Evolutionary conservation across 148 eudicot genomes (phyloP).

Genomic region (Limonium bicolor): DNA sequence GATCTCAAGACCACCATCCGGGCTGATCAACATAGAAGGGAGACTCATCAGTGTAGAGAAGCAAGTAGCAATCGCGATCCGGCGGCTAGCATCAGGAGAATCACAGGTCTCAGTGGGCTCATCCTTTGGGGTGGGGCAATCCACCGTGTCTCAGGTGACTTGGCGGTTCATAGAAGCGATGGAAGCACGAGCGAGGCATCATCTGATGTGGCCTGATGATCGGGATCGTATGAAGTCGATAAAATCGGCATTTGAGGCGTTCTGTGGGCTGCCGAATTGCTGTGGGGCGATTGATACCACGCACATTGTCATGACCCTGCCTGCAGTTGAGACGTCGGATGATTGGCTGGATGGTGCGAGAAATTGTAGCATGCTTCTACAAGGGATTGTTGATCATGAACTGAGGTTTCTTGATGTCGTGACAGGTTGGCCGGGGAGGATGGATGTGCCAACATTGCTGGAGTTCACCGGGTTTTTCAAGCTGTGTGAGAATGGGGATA

Average conservation of each 20-base stretch:
- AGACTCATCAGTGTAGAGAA: constrained; percentile 96
- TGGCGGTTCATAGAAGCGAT: constrained; percentile 88
- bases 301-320: constrained; percentile 83
- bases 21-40: constrained; percentile 94
- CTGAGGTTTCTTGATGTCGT: constrained; percentile 84
- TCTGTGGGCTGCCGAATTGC: constrained; percentile 70
- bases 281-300: constrained; percentile 89
- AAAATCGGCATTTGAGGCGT: constrained; percentile 43
- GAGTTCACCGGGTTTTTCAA: constrained; percentile 70
- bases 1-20: constrained; percentile 94
- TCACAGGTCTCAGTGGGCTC: constrained; percentile 92
- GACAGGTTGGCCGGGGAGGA: constrained; percentile 97
- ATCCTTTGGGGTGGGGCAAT: constrained; percentile 96
- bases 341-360: constrained; percentile 84
- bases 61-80: constrained; percentile 89
- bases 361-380: constrained; percentile 83
- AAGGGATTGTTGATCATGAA: constrained; percentile 74
- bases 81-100: constrained; percentile 92
- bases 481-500: constrained; percentile 54
- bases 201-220: constrained; percentile 77
- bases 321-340: constrained; percentile 84
- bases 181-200: constrained; percentile 78
- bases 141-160: constrained; percentile 95
- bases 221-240: constrained; percentile 29
- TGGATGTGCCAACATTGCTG: constrained; percentile 48